Conservation (phyloP, 2,329 filamentous ascomycete genomes). For the Sordariomycetes sp. region DNA sequence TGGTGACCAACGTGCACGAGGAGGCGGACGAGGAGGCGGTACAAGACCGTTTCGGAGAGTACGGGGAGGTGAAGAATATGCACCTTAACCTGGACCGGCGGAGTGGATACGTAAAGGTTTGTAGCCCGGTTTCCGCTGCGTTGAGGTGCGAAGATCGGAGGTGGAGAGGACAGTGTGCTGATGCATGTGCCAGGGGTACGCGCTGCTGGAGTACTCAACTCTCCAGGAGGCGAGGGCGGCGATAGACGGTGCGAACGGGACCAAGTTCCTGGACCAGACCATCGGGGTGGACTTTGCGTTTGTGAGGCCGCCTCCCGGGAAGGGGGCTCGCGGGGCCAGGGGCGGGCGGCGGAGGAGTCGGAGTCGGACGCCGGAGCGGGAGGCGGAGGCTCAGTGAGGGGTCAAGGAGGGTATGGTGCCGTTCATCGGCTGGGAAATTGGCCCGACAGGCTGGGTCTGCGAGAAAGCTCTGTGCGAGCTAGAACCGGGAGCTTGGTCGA, state of each 20-base stretch:
- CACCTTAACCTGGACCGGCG: slow-evolving; percentile 72
- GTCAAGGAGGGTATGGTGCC: neutral
- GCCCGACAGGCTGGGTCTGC: neutral
- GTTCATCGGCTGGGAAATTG: neutral
- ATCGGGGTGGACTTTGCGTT: slow-evolving; percentile 76
- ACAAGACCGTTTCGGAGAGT: slow-evolving; percentile 72
- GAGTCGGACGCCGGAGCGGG: slow-evolving; percentile 21
- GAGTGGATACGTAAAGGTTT: slow-evolving; percentile 76
- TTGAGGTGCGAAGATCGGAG: neutral
- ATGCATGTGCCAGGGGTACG: slow-evolving; percentile 52
- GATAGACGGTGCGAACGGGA: slow-evolving; percentile 64
- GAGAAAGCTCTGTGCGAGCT: neutral
- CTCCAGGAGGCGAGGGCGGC: slow-evolving; percentile 69
- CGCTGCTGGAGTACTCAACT: slow-evolving; percentile 72
- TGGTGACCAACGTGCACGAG: slow-evolving; percentile 78
- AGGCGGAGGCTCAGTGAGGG: neutral
- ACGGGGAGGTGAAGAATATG: slow-evolving; percentile 76
- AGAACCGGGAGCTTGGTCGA: neutral
- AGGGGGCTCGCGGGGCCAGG: slow-evolving; percentile 22
- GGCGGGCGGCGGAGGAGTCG: slow-evolving; percentile 31
- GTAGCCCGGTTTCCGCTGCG: neutral
- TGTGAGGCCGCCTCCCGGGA: slow-evolving; percentile 56
- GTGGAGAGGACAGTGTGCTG: neutral
- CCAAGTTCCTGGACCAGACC: slow-evolving; percentile 70
- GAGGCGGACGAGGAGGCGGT: slow-evolving; percentile 75